Evolutionary conservation across 2,329 filamentous ascomycete species (phyloP).

Genomic region (Fusarium penzigii): DNA sequence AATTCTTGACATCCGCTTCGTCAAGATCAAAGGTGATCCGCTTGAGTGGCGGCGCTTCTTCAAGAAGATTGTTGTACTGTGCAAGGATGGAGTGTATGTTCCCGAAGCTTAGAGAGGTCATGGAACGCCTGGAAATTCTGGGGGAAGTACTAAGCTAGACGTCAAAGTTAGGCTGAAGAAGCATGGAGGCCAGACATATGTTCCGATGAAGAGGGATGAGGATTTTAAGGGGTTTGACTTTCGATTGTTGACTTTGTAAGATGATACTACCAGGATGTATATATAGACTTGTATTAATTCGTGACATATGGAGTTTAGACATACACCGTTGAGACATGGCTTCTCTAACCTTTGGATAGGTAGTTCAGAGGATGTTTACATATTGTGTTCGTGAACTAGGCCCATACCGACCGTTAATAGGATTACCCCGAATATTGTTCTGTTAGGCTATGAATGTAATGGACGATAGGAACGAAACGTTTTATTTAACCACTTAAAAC

Average conservation of each 20-base stretch:
- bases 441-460: too few relatives aligned
- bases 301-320: too few relatives aligned
- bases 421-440: too few relatives aligned
- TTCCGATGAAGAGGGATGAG: background rate
- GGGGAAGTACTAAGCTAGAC: background rate
- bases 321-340: too few relatives aligned
- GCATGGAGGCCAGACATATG: background rate
- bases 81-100: conserved; percentile 77
- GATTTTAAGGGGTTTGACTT: background rate
- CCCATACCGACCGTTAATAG: too few relatives aligned
- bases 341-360: too few relatives aligned
- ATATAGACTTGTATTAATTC: background rate
- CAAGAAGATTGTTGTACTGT: conserved; percentile 88
- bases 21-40: conserved; percentile 94
- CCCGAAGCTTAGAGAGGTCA: conserved; percentile 40
- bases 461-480: too few relatives aligned
- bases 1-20: conserved; percentile 82
- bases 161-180: background rate
- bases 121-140: conserved; percentile 12
- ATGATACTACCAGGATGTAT: background rate
- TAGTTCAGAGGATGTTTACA: too few relatives aligned
- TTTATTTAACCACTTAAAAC: too few relatives aligned
- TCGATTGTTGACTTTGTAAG: background rate
- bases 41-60: conserved; percentile 96
- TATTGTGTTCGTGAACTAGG: too few relatives aligned